These are phyloP conservation scores for Dactylellina cionopaga DNA, from an alignment of 2,329 filamentous ascomycete genomes.

Conservation along the genomic window DNA sequence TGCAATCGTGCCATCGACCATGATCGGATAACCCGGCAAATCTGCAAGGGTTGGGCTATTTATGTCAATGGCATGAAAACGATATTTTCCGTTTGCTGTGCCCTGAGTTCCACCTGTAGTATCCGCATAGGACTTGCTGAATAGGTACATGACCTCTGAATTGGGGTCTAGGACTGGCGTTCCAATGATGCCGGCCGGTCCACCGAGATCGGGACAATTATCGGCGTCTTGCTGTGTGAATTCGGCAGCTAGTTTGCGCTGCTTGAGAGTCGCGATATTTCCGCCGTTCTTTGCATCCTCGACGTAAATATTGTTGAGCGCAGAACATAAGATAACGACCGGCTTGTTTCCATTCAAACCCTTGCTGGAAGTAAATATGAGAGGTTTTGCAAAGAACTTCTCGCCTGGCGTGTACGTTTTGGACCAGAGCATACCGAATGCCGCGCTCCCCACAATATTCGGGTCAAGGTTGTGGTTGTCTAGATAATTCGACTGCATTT, in stretches of 20 bases:
- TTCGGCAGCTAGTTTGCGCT: slow-evolving; percentile 20
- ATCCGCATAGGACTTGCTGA: slow-evolving; percentile 62
- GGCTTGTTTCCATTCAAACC: slow-evolving; percentile 46
- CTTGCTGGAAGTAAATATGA: slow-evolving; percentile 49
- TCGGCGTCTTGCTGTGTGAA: slow-evolving; percentile 47
- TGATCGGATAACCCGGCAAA: slow-evolving; percentile 63
- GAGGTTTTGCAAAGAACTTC: slow-evolving; percentile 49
- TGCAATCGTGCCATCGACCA: slow-evolving; percentile 64
- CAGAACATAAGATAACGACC: slow-evolving; percentile 40
- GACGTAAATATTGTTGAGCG: slow-evolving; percentile 47
- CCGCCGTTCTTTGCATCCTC: slow-evolving; percentile 50
- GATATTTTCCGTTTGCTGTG: slow-evolving; percentile 57
- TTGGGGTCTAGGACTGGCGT: slow-evolving; percentile 64
- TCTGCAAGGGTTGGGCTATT: slow-evolving; percentile 58
- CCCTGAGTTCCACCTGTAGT: slow-evolving; percentile 37
- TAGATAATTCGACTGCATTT: slow-evolving; percentile 61
- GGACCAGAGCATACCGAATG: slow-evolving; percentile 60
- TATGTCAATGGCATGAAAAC: slow-evolving; percentile 59
- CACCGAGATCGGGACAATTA: slow-evolving; percentile 50
- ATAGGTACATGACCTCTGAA: slow-evolving; percentile 64
- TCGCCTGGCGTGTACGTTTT: slow-evolving; percentile 44
- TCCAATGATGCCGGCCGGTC: slow-evolving; percentile 61
- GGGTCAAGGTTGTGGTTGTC: slow-evolving; percentile 63
- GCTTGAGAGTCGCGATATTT: slow-evolving; percentile 15
- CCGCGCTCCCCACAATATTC: slow-evolving; percentile 58